Percentiles rank a stretch among this genome's conserved stretches.
phyloP scores from a whole-genome alignment of 179 eudicot species.

The Patellifolia procumbens region DNA sequence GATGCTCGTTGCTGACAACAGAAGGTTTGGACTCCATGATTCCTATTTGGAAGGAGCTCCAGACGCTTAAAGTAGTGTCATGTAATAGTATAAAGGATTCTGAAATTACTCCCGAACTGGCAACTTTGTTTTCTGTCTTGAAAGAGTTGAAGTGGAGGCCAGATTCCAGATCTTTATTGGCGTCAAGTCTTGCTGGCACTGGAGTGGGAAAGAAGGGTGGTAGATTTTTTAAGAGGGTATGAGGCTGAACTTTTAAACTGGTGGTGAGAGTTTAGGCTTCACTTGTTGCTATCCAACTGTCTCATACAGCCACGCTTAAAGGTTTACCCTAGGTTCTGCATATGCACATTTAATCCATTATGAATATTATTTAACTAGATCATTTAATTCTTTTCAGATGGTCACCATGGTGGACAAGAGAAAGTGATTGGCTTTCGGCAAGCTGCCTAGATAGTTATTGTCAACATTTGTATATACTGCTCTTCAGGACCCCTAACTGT shows the following conservation, averaged over 20 bases:
- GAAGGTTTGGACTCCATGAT: conserved; percentile 75
- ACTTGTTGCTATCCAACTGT: conserved; percentile 18
- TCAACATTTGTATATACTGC: conserved; percentile 27
- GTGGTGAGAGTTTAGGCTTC: conserved; percentile 24
- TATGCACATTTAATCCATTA: neutral
- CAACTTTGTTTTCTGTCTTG: conserved; percentile 66
- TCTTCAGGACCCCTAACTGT: conserved; percentile 13
- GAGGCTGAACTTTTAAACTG: conserved; percentile 21
- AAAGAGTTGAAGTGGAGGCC: conserved; percentile 93
- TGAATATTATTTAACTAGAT: conserved; percentile 7
- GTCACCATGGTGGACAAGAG: conserved; percentile 36
- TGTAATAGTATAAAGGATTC: conserved; percentile 85
- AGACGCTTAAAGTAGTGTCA: conserved; percentile 68
- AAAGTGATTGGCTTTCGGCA: conserved; percentile 30
- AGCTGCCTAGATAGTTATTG: conserved; percentile 16
- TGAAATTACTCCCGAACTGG: conserved; percentile 71
- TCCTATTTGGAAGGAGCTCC: conserved; percentile 74
- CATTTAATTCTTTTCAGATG: conserved; percentile 22
- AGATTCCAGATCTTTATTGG: conserved; percentile 68
- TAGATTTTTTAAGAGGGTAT: conserved; percentile 60
- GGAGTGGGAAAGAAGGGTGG: conserved; percentile 84
- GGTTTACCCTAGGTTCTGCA: conserved; percentile 20
- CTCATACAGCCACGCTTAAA: conserved; percentile 15
- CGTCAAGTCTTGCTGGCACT: conserved; percentile 75
- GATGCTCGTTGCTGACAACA: conserved; percentile 81